Percentiles rank a stretch among this genome's conserved stretches.
phyloP scores from a whole-genome alignment of 225 moss, liverwort and hornwort species.

The Pseudoscleropodium purum region DNA sequence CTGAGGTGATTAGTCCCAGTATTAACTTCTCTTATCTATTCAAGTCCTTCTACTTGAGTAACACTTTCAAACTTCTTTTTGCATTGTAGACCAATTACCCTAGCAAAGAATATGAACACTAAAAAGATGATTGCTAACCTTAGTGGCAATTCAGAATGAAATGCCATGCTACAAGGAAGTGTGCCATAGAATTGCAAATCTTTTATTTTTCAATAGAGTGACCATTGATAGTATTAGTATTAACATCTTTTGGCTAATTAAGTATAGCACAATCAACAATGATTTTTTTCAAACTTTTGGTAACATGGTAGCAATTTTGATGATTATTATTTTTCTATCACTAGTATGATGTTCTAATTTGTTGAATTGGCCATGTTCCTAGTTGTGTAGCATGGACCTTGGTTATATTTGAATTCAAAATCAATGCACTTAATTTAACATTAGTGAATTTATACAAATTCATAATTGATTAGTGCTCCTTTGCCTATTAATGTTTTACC shows the following conservation, averaged over 20 bases:
- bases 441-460: not conserved
- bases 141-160: not conserved
- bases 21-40: not conserved
- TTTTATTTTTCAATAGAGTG: not conserved
- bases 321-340: not conserved
- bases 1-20: not conserved
- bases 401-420: not conserved
- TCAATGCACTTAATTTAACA: not conserved
- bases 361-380: fast-evolving
- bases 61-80: not conserved
- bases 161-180: not conserved
- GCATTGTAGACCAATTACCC: not conserved
- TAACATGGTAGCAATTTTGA: not conserved
- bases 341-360: not conserved
- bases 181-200: not conserved
- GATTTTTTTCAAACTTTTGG: not conserved
- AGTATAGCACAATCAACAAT: not conserved
- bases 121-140: not conserved
- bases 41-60: not conserved
- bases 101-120: fast-evolving
- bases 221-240: not conserved
- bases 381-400: not conserved
- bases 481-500: too few relatives aligned
- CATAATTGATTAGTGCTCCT: not conserved
- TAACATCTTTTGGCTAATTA: not conserved